phyloP scores from a whole-genome alignment of 768 basidiomycete genomes.

The Phanerochaete sordida region DNA sequence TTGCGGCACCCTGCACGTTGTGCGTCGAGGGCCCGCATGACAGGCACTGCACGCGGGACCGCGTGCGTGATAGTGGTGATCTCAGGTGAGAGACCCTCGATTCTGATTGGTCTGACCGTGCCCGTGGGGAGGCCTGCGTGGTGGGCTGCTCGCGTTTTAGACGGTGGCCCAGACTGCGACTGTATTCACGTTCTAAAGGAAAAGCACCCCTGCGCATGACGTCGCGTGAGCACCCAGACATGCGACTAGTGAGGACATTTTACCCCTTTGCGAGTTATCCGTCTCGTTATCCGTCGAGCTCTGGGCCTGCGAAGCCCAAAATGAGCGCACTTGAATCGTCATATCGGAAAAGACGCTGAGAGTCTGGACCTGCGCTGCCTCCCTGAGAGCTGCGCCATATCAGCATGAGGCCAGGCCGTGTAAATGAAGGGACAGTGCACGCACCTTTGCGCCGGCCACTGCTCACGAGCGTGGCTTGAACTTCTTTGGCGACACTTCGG shows the following conservation, averaged over 20 bases:
- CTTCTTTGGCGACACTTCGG: no score
- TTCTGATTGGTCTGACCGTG: neutral
- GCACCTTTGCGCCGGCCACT: no score
- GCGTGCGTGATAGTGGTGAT: neutral
- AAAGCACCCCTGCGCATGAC: neutral
- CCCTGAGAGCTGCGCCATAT: no score
- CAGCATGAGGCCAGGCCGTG: no score
- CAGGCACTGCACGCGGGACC: neutral
- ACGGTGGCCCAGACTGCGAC: neutral
- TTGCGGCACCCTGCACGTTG: neutral
- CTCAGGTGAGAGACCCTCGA: neutral
- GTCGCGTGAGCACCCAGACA: neutral
- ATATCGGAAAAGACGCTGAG: no score
- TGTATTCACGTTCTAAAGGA: no score
- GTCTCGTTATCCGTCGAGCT: neutral
- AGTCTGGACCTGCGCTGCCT: no score
- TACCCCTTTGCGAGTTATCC: neutral
- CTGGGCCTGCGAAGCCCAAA: neutral
- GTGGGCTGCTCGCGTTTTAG: neutral
- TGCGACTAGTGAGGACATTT: neutral
- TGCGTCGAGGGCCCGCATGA: neutral
- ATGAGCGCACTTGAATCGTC: neutral
- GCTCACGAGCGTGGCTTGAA: no score
- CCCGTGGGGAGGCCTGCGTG: neutral
- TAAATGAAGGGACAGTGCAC: no score